Conservation (phyloP, 371 early-diverging fungal species). For the Mortierella polycephala region DNA sequence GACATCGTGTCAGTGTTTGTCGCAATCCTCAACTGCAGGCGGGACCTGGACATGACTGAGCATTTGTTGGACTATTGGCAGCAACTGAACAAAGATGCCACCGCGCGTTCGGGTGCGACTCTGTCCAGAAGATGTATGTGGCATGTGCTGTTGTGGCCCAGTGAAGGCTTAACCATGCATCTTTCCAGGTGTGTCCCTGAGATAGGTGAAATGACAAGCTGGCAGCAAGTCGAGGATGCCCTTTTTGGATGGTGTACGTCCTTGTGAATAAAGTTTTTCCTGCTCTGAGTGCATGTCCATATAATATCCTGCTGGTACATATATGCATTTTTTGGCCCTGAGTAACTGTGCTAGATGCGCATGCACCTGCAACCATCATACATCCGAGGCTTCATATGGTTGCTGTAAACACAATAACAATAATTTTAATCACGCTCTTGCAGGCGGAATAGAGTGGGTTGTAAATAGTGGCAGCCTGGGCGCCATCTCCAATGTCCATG, state of each 20-base stretch:
- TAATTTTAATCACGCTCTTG: no score
- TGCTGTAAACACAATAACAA: no score
- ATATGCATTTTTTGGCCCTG: no score
- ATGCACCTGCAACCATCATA: no score
- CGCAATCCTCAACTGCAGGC: conserved; percentile 36
- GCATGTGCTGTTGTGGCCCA: conserved; percentile 53
- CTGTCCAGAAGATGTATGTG: conserved; percentile 41
- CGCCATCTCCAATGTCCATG: no score
- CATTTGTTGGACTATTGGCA: conserved; percentile 21
- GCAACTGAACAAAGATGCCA: background rate
- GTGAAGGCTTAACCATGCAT: conserved; percentile 31
- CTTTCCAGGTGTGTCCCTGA: conserved; percentile 29
- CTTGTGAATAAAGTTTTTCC: background rate
- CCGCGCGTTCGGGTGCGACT: no score
- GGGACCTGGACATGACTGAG: conserved; percentile 5
- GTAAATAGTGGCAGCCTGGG: no score
- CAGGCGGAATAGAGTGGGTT: no score
- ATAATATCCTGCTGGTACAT: no score
- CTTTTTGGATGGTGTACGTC: conserved; percentile 52
- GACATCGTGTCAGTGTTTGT: conserved; percentile 41
- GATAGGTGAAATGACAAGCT: conserved; percentile 38
- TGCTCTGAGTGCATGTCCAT: background rate
- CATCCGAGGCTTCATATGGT: no score
- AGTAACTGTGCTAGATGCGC: no score
- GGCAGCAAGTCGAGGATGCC: conserved; percentile 43